Conservation (phyloP, 2,329 filamentous ascomycete genomes). For the Aspergillus japonicus region DNA sequence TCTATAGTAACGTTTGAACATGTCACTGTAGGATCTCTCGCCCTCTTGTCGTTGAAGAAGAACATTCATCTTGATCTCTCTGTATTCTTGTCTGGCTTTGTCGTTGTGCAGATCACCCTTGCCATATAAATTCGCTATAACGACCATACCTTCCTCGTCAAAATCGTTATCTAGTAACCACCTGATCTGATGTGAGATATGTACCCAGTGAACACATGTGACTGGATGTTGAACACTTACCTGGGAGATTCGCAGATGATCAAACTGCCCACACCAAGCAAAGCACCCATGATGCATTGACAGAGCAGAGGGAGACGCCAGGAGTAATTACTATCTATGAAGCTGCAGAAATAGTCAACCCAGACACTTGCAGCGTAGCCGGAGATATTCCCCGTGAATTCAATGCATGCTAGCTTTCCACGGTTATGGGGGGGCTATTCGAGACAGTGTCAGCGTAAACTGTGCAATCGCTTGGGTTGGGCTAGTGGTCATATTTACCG, state of each 20-base stretch:
- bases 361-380: constrained; percentile 96
- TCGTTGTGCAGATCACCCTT: constrained; percentile 91
- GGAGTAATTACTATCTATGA: constrained; percentile 77
- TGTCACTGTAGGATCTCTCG: constrained; percentile 84
- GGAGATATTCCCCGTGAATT: constrained; percentile 95
- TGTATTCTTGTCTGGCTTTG: constrained; percentile 91
- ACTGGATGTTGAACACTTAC: constrained; percentile 47
- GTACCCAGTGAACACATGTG: not conserved
- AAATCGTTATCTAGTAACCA: constrained; percentile 98
- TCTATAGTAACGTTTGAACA: constrained; percentile 90
- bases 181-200: constrained; percentile 47
- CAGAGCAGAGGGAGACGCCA: constrained; percentile 88
- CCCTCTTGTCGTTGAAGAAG: constrained; percentile 91
- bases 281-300: constrained; percentile 90
- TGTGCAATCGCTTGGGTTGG: not conserved
- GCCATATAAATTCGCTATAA: constrained; percentile 96
- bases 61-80: constrained; percentile 98
- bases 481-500: constrained; percentile 38
- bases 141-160: constrained; percentile 96
- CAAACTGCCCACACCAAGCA: constrained; percentile 81
- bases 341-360: constrained; percentile 98
- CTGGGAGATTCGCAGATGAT: constrained; percentile 95
- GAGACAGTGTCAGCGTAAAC: constrained; percentile 17
- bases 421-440: constrained; percentile 79
- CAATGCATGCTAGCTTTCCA: constrained; percentile 93